Base-by-base conservation (phyloP, 2,329 filamentous ascomycete species). In the Venturia asperata region DNA sequence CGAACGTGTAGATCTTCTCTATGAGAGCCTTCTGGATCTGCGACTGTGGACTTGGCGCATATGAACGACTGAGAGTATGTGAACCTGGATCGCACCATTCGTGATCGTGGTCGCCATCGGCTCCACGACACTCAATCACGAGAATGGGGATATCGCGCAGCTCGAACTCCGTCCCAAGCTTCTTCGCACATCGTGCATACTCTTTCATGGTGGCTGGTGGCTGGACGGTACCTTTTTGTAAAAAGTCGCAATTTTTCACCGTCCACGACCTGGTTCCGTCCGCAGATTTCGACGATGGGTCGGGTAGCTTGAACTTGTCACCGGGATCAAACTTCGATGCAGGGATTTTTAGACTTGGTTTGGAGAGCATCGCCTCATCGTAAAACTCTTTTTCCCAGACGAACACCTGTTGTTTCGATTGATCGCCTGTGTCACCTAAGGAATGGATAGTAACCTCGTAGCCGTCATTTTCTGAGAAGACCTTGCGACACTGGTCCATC, bases 11-110 rank as follows among this genome's bases (percentile, higher is more conserved):
- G 30, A 58, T 58, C 15, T 58, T 15, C 13, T 34, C 30, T n/a
- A 58, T 58, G 30, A 58, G 52, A n/a, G 27, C 52, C 17, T 39
- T 19, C 13, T 58, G 52, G n/a, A 58, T 58, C n/a, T 58, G 27
- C 15, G 52, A 58, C 9, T 58, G 27, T 58, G 52, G 52, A n/a
- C 15, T 5, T 21, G 27, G 27, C 27, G 52, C 5, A 21, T 58
- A 58, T 4, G 52, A 58, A 37, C 52, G 52, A 21, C 52, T 58
- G 52, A 58, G 15, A 19, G 30, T 24, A n/a, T 6, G 27, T 11
- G 27, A 9, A 24, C 52, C 27, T 9, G 52, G 52, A 24, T 37
- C 37, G 5, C 17, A 15, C 52, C 52, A 58, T 21, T 58, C 52
- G 15, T 7, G 13, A 24, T 58, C 5, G 30, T 19, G 17, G 17